Evolutionary conservation across 495 filamentous ascomycete species (phyloP).

Genomic region (Penicillium goetzii): DNA sequence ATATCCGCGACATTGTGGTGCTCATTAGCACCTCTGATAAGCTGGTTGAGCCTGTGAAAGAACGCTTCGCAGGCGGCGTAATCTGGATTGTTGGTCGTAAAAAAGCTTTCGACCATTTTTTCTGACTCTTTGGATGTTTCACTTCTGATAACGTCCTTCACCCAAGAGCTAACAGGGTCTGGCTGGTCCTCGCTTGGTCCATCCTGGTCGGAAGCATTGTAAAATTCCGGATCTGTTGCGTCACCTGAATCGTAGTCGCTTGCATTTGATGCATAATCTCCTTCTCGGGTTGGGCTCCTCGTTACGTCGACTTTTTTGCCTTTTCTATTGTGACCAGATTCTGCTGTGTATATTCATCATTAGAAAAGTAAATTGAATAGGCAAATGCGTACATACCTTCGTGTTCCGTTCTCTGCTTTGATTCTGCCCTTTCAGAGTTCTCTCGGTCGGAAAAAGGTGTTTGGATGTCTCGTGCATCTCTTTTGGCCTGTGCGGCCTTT

Average conservation of each 20-base stretch:
- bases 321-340: background rate
- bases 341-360: background rate
- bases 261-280: slow-evolving; percentile 1
- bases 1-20: background rate
- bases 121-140: background rate
- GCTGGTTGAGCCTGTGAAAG: background rate
- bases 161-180: background rate
- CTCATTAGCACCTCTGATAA: background rate
- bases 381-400: background rate
- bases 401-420: background rate
- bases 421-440: background rate
- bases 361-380: too few species aligned
- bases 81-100: background rate
- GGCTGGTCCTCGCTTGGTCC: background rate
- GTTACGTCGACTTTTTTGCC: background rate
- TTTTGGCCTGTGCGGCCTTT: background rate
- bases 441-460: background rate
- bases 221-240: background rate
- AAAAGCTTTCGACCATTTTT: background rate
- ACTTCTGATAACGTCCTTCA: background rate
- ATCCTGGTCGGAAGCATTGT: background rate
- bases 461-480: background rate
- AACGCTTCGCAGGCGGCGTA: background rate
- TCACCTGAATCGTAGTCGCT: background rate
- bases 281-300: background rate